Conservation (phyloP, 2,329 filamentous ascomycete genomes). For the Exophiala calicioides region DNA sequence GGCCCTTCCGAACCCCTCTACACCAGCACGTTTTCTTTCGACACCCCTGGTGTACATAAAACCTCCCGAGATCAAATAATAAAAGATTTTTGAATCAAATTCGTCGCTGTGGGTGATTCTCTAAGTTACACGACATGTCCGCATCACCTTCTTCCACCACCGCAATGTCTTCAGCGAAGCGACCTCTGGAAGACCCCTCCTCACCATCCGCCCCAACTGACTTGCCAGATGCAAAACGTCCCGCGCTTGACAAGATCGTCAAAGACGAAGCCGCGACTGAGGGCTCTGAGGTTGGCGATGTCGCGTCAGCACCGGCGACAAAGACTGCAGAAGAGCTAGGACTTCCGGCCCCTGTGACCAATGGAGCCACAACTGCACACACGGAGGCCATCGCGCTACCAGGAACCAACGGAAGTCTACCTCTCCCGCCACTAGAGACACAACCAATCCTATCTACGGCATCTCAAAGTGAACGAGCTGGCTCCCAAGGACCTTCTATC, state of each 20-base stretch:
- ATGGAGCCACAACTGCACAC: conserved; percentile 60
- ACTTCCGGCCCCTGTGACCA: conserved; percentile 43
- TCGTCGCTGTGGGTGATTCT: conserved; percentile 40
- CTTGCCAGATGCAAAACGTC: conserved; percentile 95
- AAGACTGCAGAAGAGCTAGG: conserved; percentile 12
- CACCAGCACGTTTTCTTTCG: conserved; percentile 94
- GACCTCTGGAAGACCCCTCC: conserved; percentile 93
- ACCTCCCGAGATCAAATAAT: conserved; percentile 55
- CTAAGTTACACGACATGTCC: conserved; percentile 63
- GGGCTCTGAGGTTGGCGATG: conserved; percentile 40
- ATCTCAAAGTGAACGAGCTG: conserved; percentile 54
- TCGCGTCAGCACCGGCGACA: conserved; percentile 30
- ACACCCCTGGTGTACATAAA: conserved; percentile 84
- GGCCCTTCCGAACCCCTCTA: conserved; percentile 37
- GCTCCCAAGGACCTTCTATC: conserved; percentile 41
- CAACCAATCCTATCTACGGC: conserved; percentile 62
- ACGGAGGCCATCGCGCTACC: conserved; percentile 56
- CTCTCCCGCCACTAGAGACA: conserved; percentile 47
- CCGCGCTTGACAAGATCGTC: conserved; percentile 87
- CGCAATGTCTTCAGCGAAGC: conserved; percentile 64
- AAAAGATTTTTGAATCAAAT: conserved; percentile 50
- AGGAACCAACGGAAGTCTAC: conserved; percentile 11
- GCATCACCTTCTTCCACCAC: conserved; percentile 54
- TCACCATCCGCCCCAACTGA: conserved; percentile 89
- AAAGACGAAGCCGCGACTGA: conserved; percentile 57